Percentiles rank a stretch among this genome's conserved stretches.
Conservation (phyloP, 495 filamentous ascomycete species). For the Annulohypoxylon maeteangense region DNA sequence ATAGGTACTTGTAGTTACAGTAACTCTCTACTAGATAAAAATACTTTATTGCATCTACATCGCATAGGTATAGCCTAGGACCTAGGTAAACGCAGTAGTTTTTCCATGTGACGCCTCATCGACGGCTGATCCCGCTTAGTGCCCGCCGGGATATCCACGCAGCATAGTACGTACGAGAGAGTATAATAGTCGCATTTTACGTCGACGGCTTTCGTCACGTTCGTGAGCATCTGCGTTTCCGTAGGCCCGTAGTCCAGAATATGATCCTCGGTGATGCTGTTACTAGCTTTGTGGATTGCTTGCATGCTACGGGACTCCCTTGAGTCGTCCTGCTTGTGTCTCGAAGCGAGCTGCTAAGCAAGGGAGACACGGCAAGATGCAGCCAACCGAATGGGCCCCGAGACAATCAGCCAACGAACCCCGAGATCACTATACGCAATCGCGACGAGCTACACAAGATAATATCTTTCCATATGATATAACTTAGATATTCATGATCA, state of each 20-base stretch:
- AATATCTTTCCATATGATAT: slow-evolving; percentile 3
- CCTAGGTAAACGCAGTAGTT: not conserved
- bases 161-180: slow-evolving; percentile 10
- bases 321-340: slow-evolving; percentile 8
- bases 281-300: slow-evolving; percentile 9
- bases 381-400: slow-evolving; percentile 31
- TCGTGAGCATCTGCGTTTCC: slow-evolving; percentile 3
- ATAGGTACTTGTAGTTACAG: not conserved
- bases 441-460: slow-evolving; percentile 14
- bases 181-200: not conserved
- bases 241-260: not conserved
- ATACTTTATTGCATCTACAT: not conserved
- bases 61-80: not conserved
- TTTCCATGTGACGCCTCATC: not conserved
- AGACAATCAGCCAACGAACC: slow-evolving; percentile 36
- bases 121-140: slow-evolving; percentile 17
- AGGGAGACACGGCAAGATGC: slow-evolving; percentile 35
- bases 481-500: not conserved
- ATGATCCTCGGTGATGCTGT: slow-evolving; percentile 3
- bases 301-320: slow-evolving; percentile 13
- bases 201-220: not conserved
- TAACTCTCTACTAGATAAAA: not conserved
- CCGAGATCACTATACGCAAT: slow-evolving; percentile 3
- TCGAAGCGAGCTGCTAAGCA: slow-evolving; percentile 24
- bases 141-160: slow-evolving; percentile 21